Evolutionary conservation across 192 early-diverging fungal genomes (phyloP).

Genomic region (Backusella mclennaniae): DNA sequence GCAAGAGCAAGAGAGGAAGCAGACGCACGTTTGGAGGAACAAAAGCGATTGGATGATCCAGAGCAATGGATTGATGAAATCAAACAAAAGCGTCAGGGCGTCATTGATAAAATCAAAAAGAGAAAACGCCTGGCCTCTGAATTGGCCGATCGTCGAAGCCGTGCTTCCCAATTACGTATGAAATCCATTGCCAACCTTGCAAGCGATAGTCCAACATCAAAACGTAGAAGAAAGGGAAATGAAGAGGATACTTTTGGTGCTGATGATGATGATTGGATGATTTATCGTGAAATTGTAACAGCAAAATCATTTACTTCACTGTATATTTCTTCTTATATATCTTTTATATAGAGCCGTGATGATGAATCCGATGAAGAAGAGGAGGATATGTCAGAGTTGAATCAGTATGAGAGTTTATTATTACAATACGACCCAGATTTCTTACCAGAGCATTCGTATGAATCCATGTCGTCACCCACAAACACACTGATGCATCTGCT

Average conservation of each 20-base stretch:
- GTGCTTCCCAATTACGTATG: slow-evolving; percentile 84
- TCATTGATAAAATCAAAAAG: slow-evolving; percentile 71
- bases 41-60: slow-evolving; percentile 63
- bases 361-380: slow-evolving; percentile 83
- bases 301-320: not conserved
- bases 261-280: slow-evolving; percentile 89
- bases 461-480: slow-evolving; percentile 58
- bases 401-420: slow-evolving; percentile 70
- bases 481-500: slow-evolving; percentile 76
- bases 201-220: slow-evolving; percentile 49
- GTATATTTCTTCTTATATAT: not conserved
- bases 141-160: slow-evolving; percentile 83
- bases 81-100: slow-evolving; percentile 54
- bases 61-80: slow-evolving; percentile 72
- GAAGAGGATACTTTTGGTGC: slow-evolving; percentile 93
- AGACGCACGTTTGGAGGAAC: slow-evolving; percentile 66
- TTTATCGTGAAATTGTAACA: slow-evolving; percentile 85
- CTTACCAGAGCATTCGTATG: slow-evolving; percentile 68
- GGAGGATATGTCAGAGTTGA: slow-evolving; percentile 65
- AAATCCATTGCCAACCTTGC: slow-evolving; percentile 84
- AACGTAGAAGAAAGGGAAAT: slow-evolving; percentile 58
- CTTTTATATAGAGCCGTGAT: slow-evolving; percentile 54
- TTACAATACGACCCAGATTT: slow-evolving; percentile 74
- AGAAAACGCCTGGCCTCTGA: slow-evolving; percentile 70
- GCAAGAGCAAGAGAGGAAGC: slow-evolving; percentile 61